Conservation (phyloP, 306 rosid genomes). For the Arachis hypogaea region DNA sequence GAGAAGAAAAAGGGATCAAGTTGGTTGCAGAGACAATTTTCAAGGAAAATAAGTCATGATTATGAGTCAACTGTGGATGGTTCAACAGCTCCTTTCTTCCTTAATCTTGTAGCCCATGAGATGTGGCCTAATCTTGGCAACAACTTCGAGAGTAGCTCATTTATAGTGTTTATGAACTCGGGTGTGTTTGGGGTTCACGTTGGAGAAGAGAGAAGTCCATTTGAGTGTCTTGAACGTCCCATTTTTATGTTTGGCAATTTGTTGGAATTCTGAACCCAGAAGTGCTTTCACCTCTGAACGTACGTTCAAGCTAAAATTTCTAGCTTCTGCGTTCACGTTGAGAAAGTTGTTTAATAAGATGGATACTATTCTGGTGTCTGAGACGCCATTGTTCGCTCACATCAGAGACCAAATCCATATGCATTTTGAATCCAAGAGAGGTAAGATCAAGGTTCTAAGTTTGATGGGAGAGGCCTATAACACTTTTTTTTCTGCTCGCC, state of each 20-base stretch:
- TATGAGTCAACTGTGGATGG: constrained; percentile 59
- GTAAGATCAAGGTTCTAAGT: not conserved
- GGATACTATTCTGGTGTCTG: constrained; percentile 25
- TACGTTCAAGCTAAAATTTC: no score
- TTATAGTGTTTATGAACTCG: constrained; percentile 30
- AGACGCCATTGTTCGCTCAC: accelerated
- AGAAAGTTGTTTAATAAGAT: constrained; percentile 31
- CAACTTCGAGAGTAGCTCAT: constrained; percentile 37
- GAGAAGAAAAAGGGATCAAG: constrained; percentile 55
- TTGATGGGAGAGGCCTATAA: constrained; percentile 35
- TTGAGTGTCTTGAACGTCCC: no score
- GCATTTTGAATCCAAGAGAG: not conserved
- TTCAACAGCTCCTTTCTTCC: constrained; percentile 1
- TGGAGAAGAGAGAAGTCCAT: no score
- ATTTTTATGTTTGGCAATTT: no score
- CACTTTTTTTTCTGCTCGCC: constrained; percentile 40
- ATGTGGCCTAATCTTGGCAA: constrained; percentile 47
- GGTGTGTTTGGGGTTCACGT: no score
- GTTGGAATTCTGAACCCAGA: no score
- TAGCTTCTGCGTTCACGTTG: no score
- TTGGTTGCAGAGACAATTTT: constrained; percentile 63
- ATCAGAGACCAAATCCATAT: not conserved
- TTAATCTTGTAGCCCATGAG: constrained; percentile 15
- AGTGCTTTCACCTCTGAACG: no score
- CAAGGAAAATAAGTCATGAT: constrained; percentile 61